Percentiles rank a stretch among this genome's conserved stretches.
These are phyloP conservation scores for Jaapia argillacea DNA, from an alignment of 768 basidiomycete species.

Conservation along the genomic window DNA sequence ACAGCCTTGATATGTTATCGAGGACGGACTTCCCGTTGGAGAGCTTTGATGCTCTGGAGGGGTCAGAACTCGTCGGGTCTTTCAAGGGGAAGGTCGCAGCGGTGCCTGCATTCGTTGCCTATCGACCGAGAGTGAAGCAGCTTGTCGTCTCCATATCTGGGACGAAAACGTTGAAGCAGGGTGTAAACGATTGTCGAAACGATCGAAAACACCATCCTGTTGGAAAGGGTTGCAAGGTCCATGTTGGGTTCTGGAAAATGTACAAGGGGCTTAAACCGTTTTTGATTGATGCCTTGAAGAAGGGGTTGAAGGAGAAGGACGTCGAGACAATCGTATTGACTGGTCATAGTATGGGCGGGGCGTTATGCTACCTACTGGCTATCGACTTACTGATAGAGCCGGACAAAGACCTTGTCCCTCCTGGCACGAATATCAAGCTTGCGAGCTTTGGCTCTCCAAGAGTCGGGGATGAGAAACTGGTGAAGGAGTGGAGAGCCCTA, in stretches of 20 bases:
- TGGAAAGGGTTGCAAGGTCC: slow-evolving; percentile 27
- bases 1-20: slow-evolving; percentile 27
- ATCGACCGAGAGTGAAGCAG: slow-evolving; percentile 32
- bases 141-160: slow-evolving; percentile 45
- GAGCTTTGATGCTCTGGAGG: slow-evolving; percentile 28
- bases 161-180: slow-evolving; percentile 32
- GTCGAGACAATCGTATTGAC: slow-evolving; percentile 27
- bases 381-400: slow-evolving; percentile 32
- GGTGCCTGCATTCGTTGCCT: slow-evolving; percentile 37
- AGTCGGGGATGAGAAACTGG: slow-evolving; percentile 33
- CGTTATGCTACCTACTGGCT: slow-evolving; percentile 38
- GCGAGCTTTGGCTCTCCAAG: slow-evolving; percentile 44
- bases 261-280: slow-evolving; percentile 30
- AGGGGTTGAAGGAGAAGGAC: slow-evolving; percentile 25
- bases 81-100: slow-evolving; percentile 33
- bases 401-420: slow-evolving; percentile 10
- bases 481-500: slow-evolving; percentile 29
- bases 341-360: slow-evolving; percentile 44
- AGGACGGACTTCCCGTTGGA: slow-evolving; percentile 40
- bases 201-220: slow-evolving; percentile 29
- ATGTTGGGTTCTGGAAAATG: slow-evolving; percentile 45
- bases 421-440: slow-evolving; percentile 27
- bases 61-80: slow-evolving; percentile 23
- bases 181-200: slow-evolving; percentile 35
- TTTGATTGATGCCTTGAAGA: slow-evolving; percentile 26